phyloP scores from a whole-genome alignment of 345 rosid genomes.

The Populus alba region DNA sequence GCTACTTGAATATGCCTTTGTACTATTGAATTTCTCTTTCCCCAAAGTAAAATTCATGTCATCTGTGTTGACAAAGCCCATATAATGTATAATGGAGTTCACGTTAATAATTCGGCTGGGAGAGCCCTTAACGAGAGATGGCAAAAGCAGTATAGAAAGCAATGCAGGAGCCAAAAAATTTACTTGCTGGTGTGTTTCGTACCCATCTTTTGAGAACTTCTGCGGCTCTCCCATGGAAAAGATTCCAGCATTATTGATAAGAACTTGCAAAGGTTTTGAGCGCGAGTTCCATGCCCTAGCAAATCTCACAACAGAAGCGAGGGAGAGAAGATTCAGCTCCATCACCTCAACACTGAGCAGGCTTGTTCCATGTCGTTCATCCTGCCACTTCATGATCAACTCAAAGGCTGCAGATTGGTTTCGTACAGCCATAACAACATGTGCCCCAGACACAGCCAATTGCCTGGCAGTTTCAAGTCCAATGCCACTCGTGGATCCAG shows the following conservation, averaged over 20 bases:
- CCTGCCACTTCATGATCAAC: constrained; percentile 20
- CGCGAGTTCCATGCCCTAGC: constrained; percentile 10
- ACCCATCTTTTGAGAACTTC: constrained; percentile 14
- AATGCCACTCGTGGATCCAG: constrained; percentile 10
- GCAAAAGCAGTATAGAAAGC: constrained; percentile 21
- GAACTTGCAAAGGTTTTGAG: constrained; percentile 10
- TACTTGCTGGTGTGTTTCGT: constrained; percentile 17
- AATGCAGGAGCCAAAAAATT: constrained; percentile 19
- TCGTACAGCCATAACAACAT: constrained; percentile 19
- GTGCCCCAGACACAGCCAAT: constrained; percentile 17
- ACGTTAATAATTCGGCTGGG: constrained; percentile 18
- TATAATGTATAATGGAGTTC: constrained; percentile 6
- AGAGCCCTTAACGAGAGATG: constrained; percentile 10
- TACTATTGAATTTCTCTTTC: not conserved
- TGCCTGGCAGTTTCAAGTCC: constrained; percentile 19
- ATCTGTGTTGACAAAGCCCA: constrained; percentile 7
- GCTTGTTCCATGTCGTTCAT: not conserved
- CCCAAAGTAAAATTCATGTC: constrained; percentile 9
- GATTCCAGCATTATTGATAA: constrained; percentile 18
- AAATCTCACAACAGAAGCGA: constrained; percentile 8
- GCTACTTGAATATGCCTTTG: constrained; percentile 13
- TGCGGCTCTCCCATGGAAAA: constrained; percentile 11
- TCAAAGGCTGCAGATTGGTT: constrained; percentile 7
- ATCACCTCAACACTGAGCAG: constrained; percentile 11
- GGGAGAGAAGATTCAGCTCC: constrained; percentile 15